A percentile compares a stretch with the other conserved stretches of the same genome.
These are phyloP conservation scores for Penicillium atrosanguineum DNA, from an alignment of 495 filamentous ascomycete genomes.

Conservation along the genomic window DNA sequence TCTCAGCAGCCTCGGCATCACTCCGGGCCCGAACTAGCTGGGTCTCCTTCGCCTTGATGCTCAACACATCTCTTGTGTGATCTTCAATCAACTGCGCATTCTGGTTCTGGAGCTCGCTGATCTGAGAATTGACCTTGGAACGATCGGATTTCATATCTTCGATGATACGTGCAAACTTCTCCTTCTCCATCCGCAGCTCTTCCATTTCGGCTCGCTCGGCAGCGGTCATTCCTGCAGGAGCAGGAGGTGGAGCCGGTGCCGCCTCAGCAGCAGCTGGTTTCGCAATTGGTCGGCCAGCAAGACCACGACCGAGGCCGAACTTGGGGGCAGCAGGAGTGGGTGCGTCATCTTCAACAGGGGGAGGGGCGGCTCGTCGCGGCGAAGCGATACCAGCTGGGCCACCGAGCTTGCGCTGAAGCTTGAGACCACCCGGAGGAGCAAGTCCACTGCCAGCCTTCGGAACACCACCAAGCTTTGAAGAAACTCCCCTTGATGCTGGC, in stretches of 20 bases:
- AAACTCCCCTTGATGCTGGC: constrained; percentile 57
- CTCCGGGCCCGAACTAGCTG: constrained; percentile 88
- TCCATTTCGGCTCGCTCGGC: constrained; percentile 86
- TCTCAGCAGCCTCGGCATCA: constrained; percentile 86
- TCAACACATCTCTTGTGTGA: constrained; percentile 90
- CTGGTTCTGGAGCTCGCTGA: constrained; percentile 87
- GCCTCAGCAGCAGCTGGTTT: constrained; percentile 60
- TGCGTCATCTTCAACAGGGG: constrained; percentile 56
- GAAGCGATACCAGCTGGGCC: constrained; percentile 61
- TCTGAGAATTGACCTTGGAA: constrained; percentile 68
- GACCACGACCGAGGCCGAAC: constrained; percentile 67
- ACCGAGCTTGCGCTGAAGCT: constrained; percentile 64
- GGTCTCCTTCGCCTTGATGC: constrained; percentile 97
- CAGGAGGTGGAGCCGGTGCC: constrained; percentile 34
- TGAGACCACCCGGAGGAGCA: constrained; percentile 59
- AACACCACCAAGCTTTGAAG: constrained; percentile 60
- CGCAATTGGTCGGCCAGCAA: constrained; percentile 83
- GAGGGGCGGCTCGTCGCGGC: constrained; percentile 55
- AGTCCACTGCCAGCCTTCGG: constrained; percentile 62
- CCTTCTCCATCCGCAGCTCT: constrained; percentile 79
- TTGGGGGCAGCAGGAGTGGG: constrained; percentile 59
- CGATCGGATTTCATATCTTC: constrained; percentile 78
- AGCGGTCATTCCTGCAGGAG: constrained; percentile 57
- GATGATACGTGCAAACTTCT: constrained; percentile 64
- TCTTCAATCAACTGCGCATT: constrained; percentile 97